These are phyloP conservation scores for Sporothrix schenckii DNA, from an alignment of 2,329 filamentous ascomycete species.

Conservation along the genomic window DNA sequence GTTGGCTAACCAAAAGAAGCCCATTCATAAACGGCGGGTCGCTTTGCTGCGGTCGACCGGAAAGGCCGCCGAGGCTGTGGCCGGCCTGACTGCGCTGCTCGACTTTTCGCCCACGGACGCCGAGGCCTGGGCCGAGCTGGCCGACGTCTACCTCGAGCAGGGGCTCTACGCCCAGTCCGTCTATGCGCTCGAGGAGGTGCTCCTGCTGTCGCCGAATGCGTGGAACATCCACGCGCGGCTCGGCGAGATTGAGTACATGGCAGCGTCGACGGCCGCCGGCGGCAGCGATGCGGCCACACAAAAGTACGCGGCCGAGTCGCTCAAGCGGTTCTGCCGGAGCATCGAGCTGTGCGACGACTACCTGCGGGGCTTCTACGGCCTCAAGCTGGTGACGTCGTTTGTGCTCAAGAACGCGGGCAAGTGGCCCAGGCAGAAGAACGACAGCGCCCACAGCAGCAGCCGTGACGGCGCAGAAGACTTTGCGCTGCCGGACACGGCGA, in stretches of 20 bases:
- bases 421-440: conserved; percentile 47
- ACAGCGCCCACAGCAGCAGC: conserved; percentile 37
- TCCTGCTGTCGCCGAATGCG: conserved; percentile 84
- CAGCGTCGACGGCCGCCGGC: conserved; percentile 50
- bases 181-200: conserved; percentile 85
- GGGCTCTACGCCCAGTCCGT: conserved; percentile 81
- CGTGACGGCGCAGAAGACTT: conserved; percentile 44
- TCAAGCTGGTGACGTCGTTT: conserved; percentile 70
- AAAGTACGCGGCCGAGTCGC: conserved; percentile 67
- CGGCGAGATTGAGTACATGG: conserved; percentile 80
- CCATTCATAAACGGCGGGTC: conserved; percentile 81
- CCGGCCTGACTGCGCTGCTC: conserved; percentile 72
- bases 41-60: conserved; percentile 77
- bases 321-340: conserved; percentile 85
- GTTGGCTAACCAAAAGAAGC: conserved; percentile 51
- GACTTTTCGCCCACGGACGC: conserved; percentile 86
- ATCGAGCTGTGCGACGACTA: conserved; percentile 94
- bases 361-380: conserved; percentile 85
- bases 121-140: conserved; percentile 90
- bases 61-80: conserved; percentile 70
- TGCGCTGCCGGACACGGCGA: conserved; percentile 58
- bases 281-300: conserved; percentile 47
- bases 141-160: conserved; percentile 80
- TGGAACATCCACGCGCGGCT: conserved; percentile 95
- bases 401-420: conserved; percentile 52